Conservation (phyloP, 208 protist species). For the Kentomonas sorsogonicus region DNA sequence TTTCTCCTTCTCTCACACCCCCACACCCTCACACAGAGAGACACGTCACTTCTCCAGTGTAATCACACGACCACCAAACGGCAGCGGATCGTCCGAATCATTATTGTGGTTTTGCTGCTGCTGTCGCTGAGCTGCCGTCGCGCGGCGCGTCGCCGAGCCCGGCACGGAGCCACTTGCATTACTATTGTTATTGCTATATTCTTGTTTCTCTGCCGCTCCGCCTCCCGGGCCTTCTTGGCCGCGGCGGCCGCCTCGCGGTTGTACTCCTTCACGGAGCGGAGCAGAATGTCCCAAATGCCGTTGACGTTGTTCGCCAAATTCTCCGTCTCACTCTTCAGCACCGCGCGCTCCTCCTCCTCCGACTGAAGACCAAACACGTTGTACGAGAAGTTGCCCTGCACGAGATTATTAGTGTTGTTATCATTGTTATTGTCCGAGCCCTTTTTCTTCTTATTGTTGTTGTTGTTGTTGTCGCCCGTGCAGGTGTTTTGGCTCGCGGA, state of each 20-base stretch:
- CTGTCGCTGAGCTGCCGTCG: too few relatives aligned
- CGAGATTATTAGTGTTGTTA: not conserved
- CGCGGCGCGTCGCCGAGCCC: too few relatives aligned
- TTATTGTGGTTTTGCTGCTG: too few relatives aligned
- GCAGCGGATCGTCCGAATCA: too few relatives aligned
- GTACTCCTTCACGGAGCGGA: slow-evolving; percentile 32
- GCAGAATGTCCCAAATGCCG: slow-evolving; percentile 42
- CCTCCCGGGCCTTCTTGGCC: slow-evolving; percentile 18
- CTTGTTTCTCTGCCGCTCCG: too few relatives aligned
- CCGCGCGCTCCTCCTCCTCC: slow-evolving; percentile 25
- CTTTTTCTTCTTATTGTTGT: not conserved
- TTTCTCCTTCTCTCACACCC: slow-evolving; percentile 7
- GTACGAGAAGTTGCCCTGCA: slow-evolving; percentile 5
- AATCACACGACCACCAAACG: not conserved
- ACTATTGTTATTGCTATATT: slow-evolving; percentile 1
- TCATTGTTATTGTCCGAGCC: not conserved
- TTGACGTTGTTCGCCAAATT: slow-evolving; percentile 25
- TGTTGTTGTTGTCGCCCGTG: not conserved
- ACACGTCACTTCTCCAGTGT: too few relatives aligned
- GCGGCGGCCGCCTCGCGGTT: slow-evolving; percentile 21
- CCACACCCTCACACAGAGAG: slow-evolving; percentile 5
- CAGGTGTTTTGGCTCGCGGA: not conserved
- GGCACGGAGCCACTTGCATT: not conserved
- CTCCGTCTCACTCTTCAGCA: slow-evolving; percentile 21
- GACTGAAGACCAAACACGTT: slow-evolving; percentile 35